Base-by-base conservation (phyloP, 495 filamentous ascomycete species). In the Penicillium steckii region DNA sequence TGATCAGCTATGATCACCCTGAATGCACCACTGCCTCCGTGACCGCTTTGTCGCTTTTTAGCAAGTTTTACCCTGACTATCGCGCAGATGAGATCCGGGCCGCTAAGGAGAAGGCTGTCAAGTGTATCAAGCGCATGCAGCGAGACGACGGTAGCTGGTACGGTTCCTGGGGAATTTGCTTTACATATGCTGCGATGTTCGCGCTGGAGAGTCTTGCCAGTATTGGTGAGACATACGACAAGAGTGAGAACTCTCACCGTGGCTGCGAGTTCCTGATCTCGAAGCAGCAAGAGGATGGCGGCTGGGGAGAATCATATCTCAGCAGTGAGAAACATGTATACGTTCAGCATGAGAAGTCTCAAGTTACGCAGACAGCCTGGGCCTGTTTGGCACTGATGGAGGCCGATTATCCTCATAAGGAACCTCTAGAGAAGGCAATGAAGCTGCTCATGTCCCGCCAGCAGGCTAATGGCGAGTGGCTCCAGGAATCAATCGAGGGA, bases 1-100 rank as follows among this genome's bases (percentile, higher is more conserved):
- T 98, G 94, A 86, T 97, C 30, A 90, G 96, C 54, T 98, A 97
- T 66, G 91, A 96, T 61, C 96, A 97, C 57, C 92, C 93, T 1
- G 94, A 98, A 66, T 98, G 95, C 70, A 97, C 94, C 2, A 97
- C 95, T 2, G 92, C 94, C 2, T 89, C 90, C 4, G 88, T 97
- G n/a, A 96, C 91, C 2, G 90, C 87, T 1, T 77, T 98, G 1
- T 86, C 84, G 0, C 75, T 92, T 4, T 98, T 97, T 75, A 79
- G 80, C 52, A 83, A 88, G 55, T 81, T 85, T 61, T 89, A 90
- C 72, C 92, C 93, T 0, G 73, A 85, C 19, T 93, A 98, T 69
- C 80, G 91, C 35, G 62, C 80, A 0, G 66, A 80, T 4, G 92
- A 96, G 32, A 96, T 98, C 57, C 76, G 80, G 3, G 70, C 55